phyloP scores from a whole-genome alignment of 768 basidiomycete species.

The Boletellus sp. region DNA sequence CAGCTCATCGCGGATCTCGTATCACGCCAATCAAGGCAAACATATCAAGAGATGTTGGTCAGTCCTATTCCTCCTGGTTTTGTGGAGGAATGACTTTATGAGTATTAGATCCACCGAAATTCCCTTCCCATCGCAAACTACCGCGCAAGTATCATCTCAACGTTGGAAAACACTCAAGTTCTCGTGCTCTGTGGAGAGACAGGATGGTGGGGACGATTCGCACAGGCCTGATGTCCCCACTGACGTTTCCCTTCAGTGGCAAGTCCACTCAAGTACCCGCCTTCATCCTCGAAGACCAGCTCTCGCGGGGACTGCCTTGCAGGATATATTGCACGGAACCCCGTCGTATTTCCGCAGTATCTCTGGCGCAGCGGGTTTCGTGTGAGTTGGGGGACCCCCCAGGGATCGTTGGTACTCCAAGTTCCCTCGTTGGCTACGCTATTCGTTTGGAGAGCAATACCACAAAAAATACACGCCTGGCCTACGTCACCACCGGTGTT shows the following conservation, averaged over 20 bases:
- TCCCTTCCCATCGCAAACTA: constrained; percentile 83
- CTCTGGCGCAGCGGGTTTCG: constrained; percentile 90
- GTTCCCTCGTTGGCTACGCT: constrained; percentile 89
- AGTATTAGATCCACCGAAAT: constrained; percentile 62
- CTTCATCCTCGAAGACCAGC: constrained; percentile 88
- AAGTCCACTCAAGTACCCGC: constrained; percentile 96
- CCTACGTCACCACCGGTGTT: constrained; percentile 92
- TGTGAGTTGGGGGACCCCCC: constrained; percentile 85
- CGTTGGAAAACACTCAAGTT: constrained; percentile 72
- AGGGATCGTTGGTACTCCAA: constrained; percentile 68
- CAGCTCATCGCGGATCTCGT: constrained; percentile 57
- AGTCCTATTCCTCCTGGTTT: constrained; percentile 26
- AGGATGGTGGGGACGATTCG: constrained; percentile 56
- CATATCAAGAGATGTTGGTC: constrained; percentile 90
- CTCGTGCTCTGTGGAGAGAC: constrained; percentile 86
- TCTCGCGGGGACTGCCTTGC: constrained; percentile 75
- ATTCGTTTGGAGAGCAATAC: constrained; percentile 90
- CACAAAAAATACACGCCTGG: constrained; percentile 69
- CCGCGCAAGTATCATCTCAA: constrained; percentile 64
- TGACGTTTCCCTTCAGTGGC: constrained; percentile 49
- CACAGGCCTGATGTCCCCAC: constrained; percentile 24
- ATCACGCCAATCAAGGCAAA: constrained; percentile 54
- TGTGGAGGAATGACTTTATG: background rate
- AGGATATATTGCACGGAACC: constrained; percentile 96
- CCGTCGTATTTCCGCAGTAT: constrained; percentile 92